Percentiles rank a stretch among this genome's conserved stretches.
These are phyloP conservation scores for Lolium rigidum DNA, from an alignment of 176 grass and related monocot species.

Conservation along the genomic window DNA sequence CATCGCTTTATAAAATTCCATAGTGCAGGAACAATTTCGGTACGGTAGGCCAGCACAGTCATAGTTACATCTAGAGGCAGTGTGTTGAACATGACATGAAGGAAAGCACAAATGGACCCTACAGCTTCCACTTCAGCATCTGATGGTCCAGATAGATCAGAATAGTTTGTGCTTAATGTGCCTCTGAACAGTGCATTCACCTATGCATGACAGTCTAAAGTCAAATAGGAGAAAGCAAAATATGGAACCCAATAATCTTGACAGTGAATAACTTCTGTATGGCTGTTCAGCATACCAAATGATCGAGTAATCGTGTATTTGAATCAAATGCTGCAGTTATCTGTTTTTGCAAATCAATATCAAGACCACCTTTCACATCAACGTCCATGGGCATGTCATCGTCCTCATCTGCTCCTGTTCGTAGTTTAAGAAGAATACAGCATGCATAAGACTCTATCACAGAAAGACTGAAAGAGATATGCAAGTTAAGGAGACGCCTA, in stretches of 20 bases:
- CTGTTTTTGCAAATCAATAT: slow-evolving; percentile 75
- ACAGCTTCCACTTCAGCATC: slow-evolving; percentile 82
- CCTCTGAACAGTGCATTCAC: slow-evolving; percentile 86
- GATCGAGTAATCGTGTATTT: slow-evolving; percentile 75
- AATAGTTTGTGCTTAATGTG: slow-evolving; percentile 59
- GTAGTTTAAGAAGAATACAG: slow-evolving; percentile 37
- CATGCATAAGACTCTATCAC: slow-evolving; percentile 12
- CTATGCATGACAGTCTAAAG: slow-evolving; percentile 53
- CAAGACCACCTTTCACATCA: slow-evolving; percentile 59
- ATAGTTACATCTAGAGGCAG: slow-evolving; percentile 71
- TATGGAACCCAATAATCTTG: slow-evolving; percentile 14
- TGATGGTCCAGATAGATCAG: slow-evolving; percentile 57
- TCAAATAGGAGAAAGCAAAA: slow-evolving; percentile 51
- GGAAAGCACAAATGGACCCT: slow-evolving; percentile 93
- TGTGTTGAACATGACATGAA: slow-evolving; percentile 86
- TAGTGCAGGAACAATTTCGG: slow-evolving; percentile 90
- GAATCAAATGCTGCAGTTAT: slow-evolving; percentile 90
- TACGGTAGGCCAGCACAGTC: slow-evolving; percentile 88
- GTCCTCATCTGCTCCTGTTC: slow-evolving; percentile 57
- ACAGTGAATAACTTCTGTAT: neutral
- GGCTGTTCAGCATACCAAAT: slow-evolving; percentile 64
- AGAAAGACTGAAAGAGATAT: slow-evolving; percentile 15
- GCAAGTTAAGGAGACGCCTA: neutral
- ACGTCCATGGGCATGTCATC: slow-evolving; percentile 79
- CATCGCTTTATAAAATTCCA: slow-evolving; percentile 95